A percentile compares a stretch with the other conserved stretches of the same genome.
Evolutionary conservation across 2,329 filamentous ascomycete genomes (phyloP).

Genomic region (Calonectria multiphialidica): DNA sequence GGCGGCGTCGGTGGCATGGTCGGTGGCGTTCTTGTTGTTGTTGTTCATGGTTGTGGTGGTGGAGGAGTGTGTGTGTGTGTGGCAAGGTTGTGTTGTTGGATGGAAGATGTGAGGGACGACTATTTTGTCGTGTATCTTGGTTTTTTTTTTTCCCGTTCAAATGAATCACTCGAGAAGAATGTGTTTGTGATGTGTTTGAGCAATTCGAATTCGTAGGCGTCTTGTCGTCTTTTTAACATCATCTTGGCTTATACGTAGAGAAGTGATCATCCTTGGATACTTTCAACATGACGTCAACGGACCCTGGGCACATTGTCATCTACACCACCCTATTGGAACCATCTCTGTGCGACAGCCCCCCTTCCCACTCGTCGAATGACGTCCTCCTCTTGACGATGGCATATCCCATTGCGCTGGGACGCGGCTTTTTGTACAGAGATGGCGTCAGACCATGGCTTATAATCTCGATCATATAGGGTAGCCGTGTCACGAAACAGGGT

Average conservation of each 20-base stretch:
- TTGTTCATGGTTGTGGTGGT: slow-evolving; percentile 30
- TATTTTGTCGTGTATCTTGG: not conserved
- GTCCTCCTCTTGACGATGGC: slow-evolving; percentile 37
- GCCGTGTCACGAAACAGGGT: slow-evolving; percentile 15
- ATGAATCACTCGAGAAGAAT: too few species aligned
- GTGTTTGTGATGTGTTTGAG: not conserved
- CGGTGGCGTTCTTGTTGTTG: slow-evolving; percentile 40
- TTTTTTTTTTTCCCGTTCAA: too few species aligned
- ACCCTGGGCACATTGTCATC: slow-evolving; percentile 18
- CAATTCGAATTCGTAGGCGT: not conserved
- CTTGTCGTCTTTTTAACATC: slow-evolving; percentile 13
- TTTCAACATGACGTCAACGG: slow-evolving; percentile 41
- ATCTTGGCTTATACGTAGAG: not conserved
- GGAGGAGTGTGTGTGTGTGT: too few species aligned
- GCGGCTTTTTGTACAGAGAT: not conserved
- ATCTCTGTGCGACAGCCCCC: slow-evolving; percentile 29
- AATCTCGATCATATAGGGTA: slow-evolving; percentile 26
- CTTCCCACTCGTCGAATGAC: slow-evolving; percentile 35
- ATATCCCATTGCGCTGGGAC: slow-evolving; percentile 27
- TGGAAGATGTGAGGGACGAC: not conserved
- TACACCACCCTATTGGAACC: slow-evolving; percentile 25
- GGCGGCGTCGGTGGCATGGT: slow-evolving; percentile 49
- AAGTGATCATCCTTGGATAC: slow-evolving; percentile 14
- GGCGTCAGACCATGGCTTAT: slow-evolving; percentile 16
- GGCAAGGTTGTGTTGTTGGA: not conserved